Evolutionary conservation across 129 eudicot genomes (phyloP).

Genomic region (Smallanthus sonchifolius): DNA sequence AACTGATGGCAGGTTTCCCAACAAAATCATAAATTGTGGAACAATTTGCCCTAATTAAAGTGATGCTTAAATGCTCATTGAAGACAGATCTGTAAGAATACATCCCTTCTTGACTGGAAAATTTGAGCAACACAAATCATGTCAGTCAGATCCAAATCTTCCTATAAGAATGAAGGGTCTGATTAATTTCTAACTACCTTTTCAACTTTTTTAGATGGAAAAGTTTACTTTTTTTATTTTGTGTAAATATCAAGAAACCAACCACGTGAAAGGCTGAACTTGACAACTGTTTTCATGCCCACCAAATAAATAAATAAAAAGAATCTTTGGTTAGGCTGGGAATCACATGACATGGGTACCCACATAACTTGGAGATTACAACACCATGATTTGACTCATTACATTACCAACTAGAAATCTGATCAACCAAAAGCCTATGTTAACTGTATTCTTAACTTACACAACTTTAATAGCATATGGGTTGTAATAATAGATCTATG

Average conservation of each 20-base stretch:
- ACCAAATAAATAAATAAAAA: background rate
- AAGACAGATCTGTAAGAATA: too few relatives aligned
- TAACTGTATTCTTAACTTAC: constrained; percentile 10
- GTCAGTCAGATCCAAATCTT: background rate
- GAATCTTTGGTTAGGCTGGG: constrained; percentile 32
- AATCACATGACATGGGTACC: constrained; percentile 33
- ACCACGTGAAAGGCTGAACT: constrained; percentile 37
- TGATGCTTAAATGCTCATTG: too few relatives aligned
- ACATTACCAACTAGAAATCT: constrained; percentile 27
- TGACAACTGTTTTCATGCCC: constrained; percentile 33
- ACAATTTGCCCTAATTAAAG: too few relatives aligned
- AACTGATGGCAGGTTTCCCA: too few relatives aligned
- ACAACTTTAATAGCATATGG: constrained; percentile 1
- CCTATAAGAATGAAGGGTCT: background rate
- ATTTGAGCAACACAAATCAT: background rate
- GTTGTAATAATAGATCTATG: constrained; percentile 7
- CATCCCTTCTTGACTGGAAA: background rate
- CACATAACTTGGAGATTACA: constrained; percentile 35
- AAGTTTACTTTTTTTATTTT: constrained; percentile 2
- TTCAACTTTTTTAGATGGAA: background rate
- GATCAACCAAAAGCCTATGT: constrained; percentile 3
- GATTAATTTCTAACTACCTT: background rate
- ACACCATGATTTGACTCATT: constrained; percentile 18
- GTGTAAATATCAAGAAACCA: constrained; percentile 25
- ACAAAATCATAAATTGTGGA: too few relatives aligned